Percentiles rank a stretch among this genome's conserved stretches.
phyloP scores from a whole-genome alignment of 1,139 yeast genomes.

The Saccharomyces uvarum region DNA sequence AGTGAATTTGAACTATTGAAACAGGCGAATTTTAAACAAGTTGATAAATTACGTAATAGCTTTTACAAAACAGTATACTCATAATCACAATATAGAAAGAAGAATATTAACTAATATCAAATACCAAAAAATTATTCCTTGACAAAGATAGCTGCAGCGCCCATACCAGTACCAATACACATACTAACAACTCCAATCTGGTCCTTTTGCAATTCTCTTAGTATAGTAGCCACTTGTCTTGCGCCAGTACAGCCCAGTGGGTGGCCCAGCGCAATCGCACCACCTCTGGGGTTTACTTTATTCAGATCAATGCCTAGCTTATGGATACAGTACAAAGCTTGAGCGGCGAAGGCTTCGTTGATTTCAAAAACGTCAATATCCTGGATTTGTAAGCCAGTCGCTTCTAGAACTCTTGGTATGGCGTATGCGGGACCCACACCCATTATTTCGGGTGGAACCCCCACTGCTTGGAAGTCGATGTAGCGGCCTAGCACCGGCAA shows the following conservation, averaged over 20 bases:
- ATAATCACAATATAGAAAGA: neutral
- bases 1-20: conserved; percentile 9
- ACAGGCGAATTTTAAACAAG: conserved; percentile 5
- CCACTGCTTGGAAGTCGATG: conserved; percentile 67
- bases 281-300: conserved; percentile 86
- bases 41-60: conserved; percentile 6
- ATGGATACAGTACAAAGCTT: conserved; percentile 70
- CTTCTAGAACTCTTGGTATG: conserved; percentile 70
- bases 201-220: conserved; percentile 72
- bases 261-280: conserved; percentile 94
- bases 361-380: conserved; percentile 77
- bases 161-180: conserved; percentile 99
- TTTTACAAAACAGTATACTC: conserved; percentile 3
- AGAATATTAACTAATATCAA: neutral
- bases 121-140: conserved; percentile 42
- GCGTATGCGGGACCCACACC: conserved; percentile 96
- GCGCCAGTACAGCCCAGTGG: conserved; percentile 96
- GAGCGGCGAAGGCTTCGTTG: conserved; percentile 95
- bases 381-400: conserved; percentile 51
- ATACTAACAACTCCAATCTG: conserved; percentile 85
- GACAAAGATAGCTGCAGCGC: conserved; percentile 83
- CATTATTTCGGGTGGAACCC: conserved; percentile 96
- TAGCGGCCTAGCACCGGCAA: conserved; percentile 66
- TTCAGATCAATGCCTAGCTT: conserved; percentile 57
- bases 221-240: conserved; percentile 81